Evolutionary conservation across 2,329 filamentous ascomycete species (phyloP), one percentile per base, ranked within the genome.

Genomic region (Aspergillus vadensis): DNA sequence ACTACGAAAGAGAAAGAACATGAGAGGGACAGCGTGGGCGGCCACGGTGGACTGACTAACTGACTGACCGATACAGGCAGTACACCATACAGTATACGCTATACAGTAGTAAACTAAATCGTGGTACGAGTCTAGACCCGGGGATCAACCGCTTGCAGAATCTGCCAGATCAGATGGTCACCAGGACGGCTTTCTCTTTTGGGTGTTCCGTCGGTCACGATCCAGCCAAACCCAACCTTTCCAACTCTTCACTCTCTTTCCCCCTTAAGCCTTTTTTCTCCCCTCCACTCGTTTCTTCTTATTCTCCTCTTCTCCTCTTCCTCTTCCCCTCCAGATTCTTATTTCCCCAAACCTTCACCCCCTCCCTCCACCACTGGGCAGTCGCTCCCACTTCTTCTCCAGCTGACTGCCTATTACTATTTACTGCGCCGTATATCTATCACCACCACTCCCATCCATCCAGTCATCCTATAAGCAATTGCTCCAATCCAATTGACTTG

Each of bases 161-260:
- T 67, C 63, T 68, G 61, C 62, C 55, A 59, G 61, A 65, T 67
- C 66, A 67, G 63, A 63, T 36, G 64, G 63, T 55, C 63, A 54
- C 58, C 60, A 59, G 60, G 54, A 51, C 63, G 65, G 65, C 44
- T 67, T 67, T 48, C 65, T 67, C 47, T 55, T 64, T 67, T 65
- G 59, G 65, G 64, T 21, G 55, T 63, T 50, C 63, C 63, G 63
- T 57, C 50, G 47, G 44, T 39, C 41, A 19, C 4, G 14, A 9
- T 44, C 23, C 25, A 41, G 51, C 38, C 36, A 54, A 30, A 30
- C 41, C 21, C 52, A 41, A 54, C 32, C 39, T 51, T 36, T 36
- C 32, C 32, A 36, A 36, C 32, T 36, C 32, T 36, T 21, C 15
- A 39, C 21, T 32, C 49, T 44, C 41, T 12, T 43, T 36, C 32